These are phyloP conservation scores for Dactylellina parvicollis DNA, from an alignment of 2,329 filamentous ascomycete species.

Conservation along the genomic window DNA sequence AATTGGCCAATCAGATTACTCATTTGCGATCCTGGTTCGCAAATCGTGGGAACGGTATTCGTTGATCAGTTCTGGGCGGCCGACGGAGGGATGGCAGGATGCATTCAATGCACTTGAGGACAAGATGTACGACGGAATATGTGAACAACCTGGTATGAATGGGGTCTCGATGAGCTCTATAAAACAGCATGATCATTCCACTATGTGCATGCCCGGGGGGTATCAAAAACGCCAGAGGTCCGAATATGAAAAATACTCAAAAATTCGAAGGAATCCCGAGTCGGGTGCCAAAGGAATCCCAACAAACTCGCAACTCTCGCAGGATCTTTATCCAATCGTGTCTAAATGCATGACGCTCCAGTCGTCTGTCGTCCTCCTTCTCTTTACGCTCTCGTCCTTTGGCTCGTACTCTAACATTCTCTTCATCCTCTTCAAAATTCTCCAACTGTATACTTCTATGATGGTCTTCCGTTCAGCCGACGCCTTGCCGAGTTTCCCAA, in stretches of 20 bases:
- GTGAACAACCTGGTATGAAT: not conserved
- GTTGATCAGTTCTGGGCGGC: constrained; percentile 8
- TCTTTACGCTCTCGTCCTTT: constrained; percentile 3
- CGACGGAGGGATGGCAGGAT: too few relatives aligned
- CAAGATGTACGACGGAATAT: not conserved
- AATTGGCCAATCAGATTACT: constrained; percentile 47
- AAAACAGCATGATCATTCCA: too few relatives aligned
- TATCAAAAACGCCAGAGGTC: too few relatives aligned
- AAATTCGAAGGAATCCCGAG: too few relatives aligned
- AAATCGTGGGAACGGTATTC: constrained; percentile 20
- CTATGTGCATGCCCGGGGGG: too few relatives aligned
- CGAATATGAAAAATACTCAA: constrained; percentile 1
- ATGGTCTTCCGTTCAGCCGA: constrained; percentile 10
- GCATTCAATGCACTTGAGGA: not conserved
- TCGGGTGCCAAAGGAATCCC: not conserved
- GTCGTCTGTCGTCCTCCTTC: constrained; percentile 25
- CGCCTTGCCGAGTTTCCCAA: constrained; percentile 5
- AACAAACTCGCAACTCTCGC: constrained; percentile 8
- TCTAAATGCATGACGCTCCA: constrained; percentile 51
- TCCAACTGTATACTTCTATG: constrained; percentile 50
- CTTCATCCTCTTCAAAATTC: constrained; percentile 50
- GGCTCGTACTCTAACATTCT: constrained; percentile 10
- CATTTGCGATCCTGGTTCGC: constrained; percentile 16
- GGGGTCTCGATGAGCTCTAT: not conserved
- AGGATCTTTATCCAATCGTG: constrained; percentile 30